Conservation (phyloP, 495 filamentous ascomycete species). For the Aspergillus asperescens region DNA sequence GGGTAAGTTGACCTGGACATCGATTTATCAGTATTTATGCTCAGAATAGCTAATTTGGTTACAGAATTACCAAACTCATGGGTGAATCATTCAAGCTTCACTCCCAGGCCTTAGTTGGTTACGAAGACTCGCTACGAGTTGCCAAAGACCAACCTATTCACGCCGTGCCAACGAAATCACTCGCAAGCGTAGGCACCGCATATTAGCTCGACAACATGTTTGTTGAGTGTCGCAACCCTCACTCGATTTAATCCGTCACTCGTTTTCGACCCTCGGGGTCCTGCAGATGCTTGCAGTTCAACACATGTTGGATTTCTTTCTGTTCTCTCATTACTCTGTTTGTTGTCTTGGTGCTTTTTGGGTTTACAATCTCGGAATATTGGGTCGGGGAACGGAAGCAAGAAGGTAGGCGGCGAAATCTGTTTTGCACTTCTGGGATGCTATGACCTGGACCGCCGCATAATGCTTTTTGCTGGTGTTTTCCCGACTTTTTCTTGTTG, state of each 20-base stretch:
- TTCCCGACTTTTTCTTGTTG: constrained; percentile 29
- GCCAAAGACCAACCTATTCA: constrained; percentile 46
- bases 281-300: not conserved
- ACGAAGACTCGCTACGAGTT: constrained; percentile 67
- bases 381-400: constrained; percentile 33
- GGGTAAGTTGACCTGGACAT: constrained; percentile 63
- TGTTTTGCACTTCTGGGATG: constrained; percentile 27
- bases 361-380: constrained; percentile 27
- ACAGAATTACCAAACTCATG: constrained; percentile 93
- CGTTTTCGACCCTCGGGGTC: not conserved
- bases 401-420: constrained; percentile 31
- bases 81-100: constrained; percentile 97
- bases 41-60: constrained; percentile 43
- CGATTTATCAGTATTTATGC: not conserved
- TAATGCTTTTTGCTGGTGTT: constrained; percentile 36
- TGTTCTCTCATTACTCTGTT: constrained; percentile 28
- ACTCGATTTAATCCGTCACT: constrained; percentile 1
- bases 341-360: constrained; percentile 29
- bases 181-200: constrained; percentile 45
- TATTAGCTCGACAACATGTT: constrained; percentile 27
- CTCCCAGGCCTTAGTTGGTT: constrained; percentile 87
- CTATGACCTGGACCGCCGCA: constrained; percentile 31
- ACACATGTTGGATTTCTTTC: constrained; percentile 15
- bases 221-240: not conserved
- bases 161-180: constrained; percentile 42